Percentiles rank a stretch among this genome's conserved stretches.
Conservation (phyloP, 2,329 filamentous ascomycete genomes). For the Verticillium albo-atrum region DNA sequence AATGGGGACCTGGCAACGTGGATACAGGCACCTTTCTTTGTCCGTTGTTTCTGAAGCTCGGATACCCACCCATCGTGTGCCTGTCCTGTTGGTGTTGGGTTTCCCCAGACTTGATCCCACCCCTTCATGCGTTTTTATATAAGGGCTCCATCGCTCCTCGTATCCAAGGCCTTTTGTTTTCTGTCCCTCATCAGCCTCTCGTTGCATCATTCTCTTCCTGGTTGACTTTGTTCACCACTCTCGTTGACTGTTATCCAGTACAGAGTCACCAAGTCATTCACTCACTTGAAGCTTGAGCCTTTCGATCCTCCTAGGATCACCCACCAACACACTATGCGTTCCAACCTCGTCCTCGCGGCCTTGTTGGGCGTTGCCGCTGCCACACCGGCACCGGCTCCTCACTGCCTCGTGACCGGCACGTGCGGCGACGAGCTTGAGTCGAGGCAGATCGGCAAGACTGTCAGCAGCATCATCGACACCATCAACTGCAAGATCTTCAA, state of each 20-base stretch:
- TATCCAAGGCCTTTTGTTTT: background rate
- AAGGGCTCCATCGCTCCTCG: background rate
- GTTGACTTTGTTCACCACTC: background rate
- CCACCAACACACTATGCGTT: background rate
- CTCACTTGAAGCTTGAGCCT: background rate
- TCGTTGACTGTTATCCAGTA: background rate
- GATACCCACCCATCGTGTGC: background rate
- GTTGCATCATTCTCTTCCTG: background rate
- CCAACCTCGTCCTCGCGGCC: background rate
- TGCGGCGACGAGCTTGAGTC: background rate
- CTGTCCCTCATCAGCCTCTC: background rate
- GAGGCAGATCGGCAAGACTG: background rate
- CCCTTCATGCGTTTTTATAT: background rate
- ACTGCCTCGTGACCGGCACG: background rate
- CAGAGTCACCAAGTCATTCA: background rate
- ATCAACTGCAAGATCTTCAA: background rate
- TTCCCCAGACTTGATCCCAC: background rate
- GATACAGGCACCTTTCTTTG: background rate
- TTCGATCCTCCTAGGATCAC: background rate
- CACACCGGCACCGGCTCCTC: background rate
- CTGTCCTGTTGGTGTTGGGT: background rate
- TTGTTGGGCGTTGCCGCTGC: background rate
- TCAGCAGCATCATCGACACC: background rate
- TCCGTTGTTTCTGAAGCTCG: background rate
- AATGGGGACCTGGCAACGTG: background rate